Evolutionary conservation across 148 eudicot species (phyloP), one percentile per base, ranked within the genome.

Genomic region (Oxyria digyna): DNA sequence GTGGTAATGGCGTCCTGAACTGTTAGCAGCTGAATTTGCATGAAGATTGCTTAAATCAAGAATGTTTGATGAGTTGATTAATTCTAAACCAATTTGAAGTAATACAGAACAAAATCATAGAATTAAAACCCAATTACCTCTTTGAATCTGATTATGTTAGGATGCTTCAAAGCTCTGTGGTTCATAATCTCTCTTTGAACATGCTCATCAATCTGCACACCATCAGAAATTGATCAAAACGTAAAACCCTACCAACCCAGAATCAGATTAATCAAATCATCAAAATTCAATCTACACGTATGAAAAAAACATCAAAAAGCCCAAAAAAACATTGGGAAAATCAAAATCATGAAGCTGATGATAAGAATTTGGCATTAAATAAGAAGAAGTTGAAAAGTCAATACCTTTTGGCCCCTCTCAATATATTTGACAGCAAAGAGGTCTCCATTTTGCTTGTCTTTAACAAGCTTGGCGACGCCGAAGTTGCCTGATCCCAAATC

Each of bases 151-250:
- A 88, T 77, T 1, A 88, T 88, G 42, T 88, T 88, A 17, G 95
- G 91, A 69, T 88, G 95, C 70, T 75, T 81, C 74, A 88, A 69
- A 42, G 95, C 79, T 70, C 87, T 82, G 67, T 88, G 95, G 66
- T 88, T 88, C 83, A 88, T 86, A 64, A 88, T 86, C 71, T 88
- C 95, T 76, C 95, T 79, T 65, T 86, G 85, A 31, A 86, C 95
- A 79, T 86, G 82, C 63, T 86, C 95, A 79, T 88, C 95, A 80
- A 88, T 88, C 95, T 88, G 76, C 59, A 41, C 29, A 71, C 2
- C 59, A 7, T 14, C 50, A 23, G 1, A 21, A 65, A 29, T 29
- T 33, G 27, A 62, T 54, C 32, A 54, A 26, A 12, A n/a, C 3
- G 2, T 4, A 49, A 49, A 20, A 49, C 29, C 26, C 57, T 20